Evolutionary conservation across 495 filamentous ascomycete species (phyloP).

Genomic region (Venustampulla echinocandica): DNA sequence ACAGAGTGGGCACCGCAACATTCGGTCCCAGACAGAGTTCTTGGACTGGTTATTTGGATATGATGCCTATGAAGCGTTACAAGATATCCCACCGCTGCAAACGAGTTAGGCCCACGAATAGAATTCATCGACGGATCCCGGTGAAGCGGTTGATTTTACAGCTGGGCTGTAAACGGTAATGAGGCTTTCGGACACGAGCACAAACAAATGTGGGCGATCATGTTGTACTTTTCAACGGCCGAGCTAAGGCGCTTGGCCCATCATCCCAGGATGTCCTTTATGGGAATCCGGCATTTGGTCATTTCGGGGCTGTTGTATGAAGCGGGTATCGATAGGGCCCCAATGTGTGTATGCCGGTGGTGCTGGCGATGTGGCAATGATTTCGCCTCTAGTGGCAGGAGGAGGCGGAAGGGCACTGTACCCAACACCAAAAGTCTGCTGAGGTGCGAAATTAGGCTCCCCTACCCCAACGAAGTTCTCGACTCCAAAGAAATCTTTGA

Average conservation of each 20-base stretch:
- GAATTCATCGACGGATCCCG: neutral
- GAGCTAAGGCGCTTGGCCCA: too few species aligned
- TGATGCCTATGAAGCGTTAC: slow-evolving; percentile 16
- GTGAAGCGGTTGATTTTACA: too few species aligned
- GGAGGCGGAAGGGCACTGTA: neutral
- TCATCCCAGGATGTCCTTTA: too few species aligned
- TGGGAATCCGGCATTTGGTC: too few species aligned
- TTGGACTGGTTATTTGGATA: slow-evolving; percentile 21
- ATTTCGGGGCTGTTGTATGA: slow-evolving; percentile 10
- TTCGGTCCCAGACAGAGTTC: slow-evolving; percentile 16
- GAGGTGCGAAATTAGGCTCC: neutral
- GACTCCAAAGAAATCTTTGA: slow-evolving; percentile 19
- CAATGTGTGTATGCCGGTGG: slow-evolving; percentile 16
- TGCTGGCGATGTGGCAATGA: slow-evolving; percentile 7
- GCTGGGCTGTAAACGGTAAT: too few species aligned
- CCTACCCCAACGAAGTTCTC: slow-evolving; percentile 6
- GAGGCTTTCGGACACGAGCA: too few species aligned
- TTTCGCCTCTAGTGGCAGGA: slow-evolving; percentile 2
- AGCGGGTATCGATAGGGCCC: slow-evolving; percentile 16
- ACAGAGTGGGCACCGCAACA: slow-evolving; percentile 15
- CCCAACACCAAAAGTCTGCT: neutral
- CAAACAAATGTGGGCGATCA: too few species aligned
- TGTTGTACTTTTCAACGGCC: too few species aligned
- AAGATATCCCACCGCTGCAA: neutral
- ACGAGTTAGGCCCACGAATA: neutral